phyloP scores from a whole-genome alignment of 2,329 filamentous ascomycete genomes.

The Pleurostoma richardsiae region DNA sequence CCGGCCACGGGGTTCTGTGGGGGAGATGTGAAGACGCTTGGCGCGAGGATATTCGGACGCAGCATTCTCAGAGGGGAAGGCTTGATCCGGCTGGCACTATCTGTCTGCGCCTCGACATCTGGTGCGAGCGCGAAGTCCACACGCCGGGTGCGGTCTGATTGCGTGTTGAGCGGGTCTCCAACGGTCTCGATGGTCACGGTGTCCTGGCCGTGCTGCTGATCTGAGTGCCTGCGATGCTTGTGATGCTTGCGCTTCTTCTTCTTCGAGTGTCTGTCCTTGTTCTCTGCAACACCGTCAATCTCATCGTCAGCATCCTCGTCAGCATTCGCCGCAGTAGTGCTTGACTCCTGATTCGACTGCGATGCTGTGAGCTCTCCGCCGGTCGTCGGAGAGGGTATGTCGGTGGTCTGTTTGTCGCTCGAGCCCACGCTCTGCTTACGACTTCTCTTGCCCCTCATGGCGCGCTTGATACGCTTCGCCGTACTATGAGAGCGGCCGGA shows the following conservation, averaged over 20 bases:
- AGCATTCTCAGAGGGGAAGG: conserved; percentile 35
- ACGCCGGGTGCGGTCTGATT: conserved; percentile 20
- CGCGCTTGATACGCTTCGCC: conserved; percentile 59
- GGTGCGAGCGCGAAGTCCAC: conserved; percentile 37
- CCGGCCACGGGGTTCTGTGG: conserved; percentile 20
- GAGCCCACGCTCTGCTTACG: conserved; percentile 57
- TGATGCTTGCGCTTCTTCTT: conserved; percentile 14
- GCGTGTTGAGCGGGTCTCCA: conserved; percentile 1
- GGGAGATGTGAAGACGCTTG: conserved; percentile 46
- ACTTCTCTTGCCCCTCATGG: conserved; percentile 55
- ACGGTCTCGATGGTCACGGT: not conserved
- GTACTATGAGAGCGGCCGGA: conserved; percentile 35
- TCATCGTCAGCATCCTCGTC: conserved; percentile 7
- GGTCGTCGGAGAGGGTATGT: not conserved
- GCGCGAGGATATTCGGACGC: conserved; percentile 45
- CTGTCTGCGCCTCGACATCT: conserved; percentile 22
- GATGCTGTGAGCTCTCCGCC: conserved; percentile 5
- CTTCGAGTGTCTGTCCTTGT: conserved; percentile 14
- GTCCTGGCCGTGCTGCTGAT: conserved; percentile 15
- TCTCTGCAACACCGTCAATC: conserved; percentile 4
- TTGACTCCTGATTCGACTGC: conserved; percentile 4
- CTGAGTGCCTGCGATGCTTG: conserved; percentile 29
- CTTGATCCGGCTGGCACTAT: conserved; percentile 20
- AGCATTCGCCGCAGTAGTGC: conserved; percentile 1
- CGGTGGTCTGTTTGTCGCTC: conserved; percentile 18